phyloP scores from a whole-genome alignment of 179 eudicot genomes.

The Carnegiea gigantea region DNA sequence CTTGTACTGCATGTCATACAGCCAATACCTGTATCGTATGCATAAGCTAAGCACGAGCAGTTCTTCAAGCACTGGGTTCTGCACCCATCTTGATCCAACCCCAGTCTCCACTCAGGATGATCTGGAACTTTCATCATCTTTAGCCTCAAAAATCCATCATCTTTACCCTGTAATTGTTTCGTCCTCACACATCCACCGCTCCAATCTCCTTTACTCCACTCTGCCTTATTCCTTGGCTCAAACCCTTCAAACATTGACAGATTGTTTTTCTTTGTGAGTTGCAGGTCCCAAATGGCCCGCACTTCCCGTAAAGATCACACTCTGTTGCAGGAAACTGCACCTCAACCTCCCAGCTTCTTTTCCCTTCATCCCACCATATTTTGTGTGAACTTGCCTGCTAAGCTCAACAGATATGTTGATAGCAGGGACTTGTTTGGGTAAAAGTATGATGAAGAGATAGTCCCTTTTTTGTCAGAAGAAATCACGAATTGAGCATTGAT shows the following conservation, averaged over 20 bases:
- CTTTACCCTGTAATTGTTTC: slow-evolving; percentile 23
- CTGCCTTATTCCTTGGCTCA: slow-evolving; percentile 23
- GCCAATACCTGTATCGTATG: slow-evolving; percentile 20
- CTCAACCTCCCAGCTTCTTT: slow-evolving; percentile 24
- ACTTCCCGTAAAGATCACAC: slow-evolving; percentile 26
- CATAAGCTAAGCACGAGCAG: slow-evolving; percentile 23
- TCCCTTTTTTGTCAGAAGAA: slow-evolving; percentile 3
- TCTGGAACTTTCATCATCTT: slow-evolving; percentile 30
- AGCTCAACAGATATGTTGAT: slow-evolving; percentile 3
- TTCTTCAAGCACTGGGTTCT: slow-evolving; percentile 16
- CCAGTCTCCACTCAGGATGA: slow-evolving; percentile 21
- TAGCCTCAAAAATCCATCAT: slow-evolving; percentile 33
- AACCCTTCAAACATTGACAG: slow-evolving; percentile 37
- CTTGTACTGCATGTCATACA: slow-evolving; percentile 30
- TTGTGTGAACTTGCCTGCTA: slow-evolving; percentile 9
- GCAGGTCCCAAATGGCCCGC: slow-evolving; percentile 31
- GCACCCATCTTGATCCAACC: slow-evolving; percentile 19
- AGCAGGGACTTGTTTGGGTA: slow-evolving; percentile 19
- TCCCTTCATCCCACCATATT: slow-evolving; percentile 24
- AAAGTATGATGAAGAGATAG: slow-evolving; percentile 10
- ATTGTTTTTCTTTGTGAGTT: slow-evolving; percentile 10
- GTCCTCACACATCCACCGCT: slow-evolving; percentile 36
- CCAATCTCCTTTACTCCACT: slow-evolving; percentile 40
- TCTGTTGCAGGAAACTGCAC: slow-evolving; percentile 16
- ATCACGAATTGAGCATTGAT: slow-evolving; percentile 10